A percentile compares a stretch with the other conserved stretches of the same genome.
Conservation (phyloP, 1,139 yeast species). For the Magnusiomyces tetraspermus region DNA sequence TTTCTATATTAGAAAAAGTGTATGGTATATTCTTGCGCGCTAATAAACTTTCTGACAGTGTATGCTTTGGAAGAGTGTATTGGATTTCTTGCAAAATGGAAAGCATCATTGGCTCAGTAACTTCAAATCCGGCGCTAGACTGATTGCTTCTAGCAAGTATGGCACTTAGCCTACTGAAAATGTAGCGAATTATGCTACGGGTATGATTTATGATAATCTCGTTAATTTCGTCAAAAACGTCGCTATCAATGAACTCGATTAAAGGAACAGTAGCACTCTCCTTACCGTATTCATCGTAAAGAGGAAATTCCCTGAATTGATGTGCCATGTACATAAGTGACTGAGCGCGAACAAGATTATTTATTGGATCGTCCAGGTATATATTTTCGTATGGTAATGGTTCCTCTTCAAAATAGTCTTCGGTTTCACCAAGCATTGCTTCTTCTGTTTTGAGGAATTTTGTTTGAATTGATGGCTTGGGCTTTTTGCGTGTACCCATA, state of each 20-base stretch:
- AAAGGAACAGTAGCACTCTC: background rate
- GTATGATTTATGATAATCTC: slow-evolving; percentile 7
- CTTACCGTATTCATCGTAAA: background rate
- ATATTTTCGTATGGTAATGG: background rate
- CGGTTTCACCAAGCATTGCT: background rate
- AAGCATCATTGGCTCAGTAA: background rate
- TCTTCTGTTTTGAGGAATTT: background rate
- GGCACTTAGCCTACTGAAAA: background rate
- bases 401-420: background rate
- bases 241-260: background rate
- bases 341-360: background rate
- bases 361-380: background rate
- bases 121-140: background rate
- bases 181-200: slow-evolving; percentile 3
- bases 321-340: background rate
- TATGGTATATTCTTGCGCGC: background rate
- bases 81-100: slow-evolving; percentile 2
- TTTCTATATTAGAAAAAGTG: background rate
- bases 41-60: background rate
- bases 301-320: background rate
- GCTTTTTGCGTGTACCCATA: background rate
- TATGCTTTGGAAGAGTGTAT: background rate
- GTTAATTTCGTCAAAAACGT: slow-evolving; percentile 5
- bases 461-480: background rate
- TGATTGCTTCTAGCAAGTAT: background rate